Evolutionary conservation across 495 filamentous ascomycete species (phyloP).

Genomic region (Clavariopsis aquatica): DNA sequence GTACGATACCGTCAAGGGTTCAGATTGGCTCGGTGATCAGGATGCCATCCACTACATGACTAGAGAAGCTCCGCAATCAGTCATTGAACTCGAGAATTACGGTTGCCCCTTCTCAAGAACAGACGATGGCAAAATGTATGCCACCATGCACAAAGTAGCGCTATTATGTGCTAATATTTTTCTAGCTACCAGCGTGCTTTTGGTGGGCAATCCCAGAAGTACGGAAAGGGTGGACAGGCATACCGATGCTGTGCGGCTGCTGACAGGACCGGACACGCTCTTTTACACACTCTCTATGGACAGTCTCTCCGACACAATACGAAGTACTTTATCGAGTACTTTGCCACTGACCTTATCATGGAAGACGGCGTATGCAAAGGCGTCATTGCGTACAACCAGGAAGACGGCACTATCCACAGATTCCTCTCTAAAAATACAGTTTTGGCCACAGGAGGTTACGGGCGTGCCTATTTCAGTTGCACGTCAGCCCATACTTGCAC

Average conservation of each 20-base stretch:
- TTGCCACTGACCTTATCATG: slow-evolving; percentile 94
- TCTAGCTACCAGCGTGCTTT: slow-evolving; percentile 88
- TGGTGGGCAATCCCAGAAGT: slow-evolving; percentile 94
- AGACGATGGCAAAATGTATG: slow-evolving; percentile 88
- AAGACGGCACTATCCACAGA: slow-evolving; percentile 94
- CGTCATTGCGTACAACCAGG: slow-evolving; percentile 96
- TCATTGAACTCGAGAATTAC: slow-evolving; percentile 96
- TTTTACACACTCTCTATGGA: slow-evolving; percentile 96
- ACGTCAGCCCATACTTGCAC: slow-evolving; percentile 98
- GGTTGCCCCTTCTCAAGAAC: slow-evolving; percentile 97
- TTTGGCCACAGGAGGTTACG: slow-evolving; percentile 93
- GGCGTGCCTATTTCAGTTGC: slow-evolving; percentile 95
- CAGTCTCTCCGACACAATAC: slow-evolving; percentile 96
- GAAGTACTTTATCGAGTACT: slow-evolving; percentile 99
- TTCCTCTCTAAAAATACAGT: slow-evolving; percentile 96
- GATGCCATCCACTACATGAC: slow-evolving; percentile 99
- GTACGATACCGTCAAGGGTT: slow-evolving; percentile 99
- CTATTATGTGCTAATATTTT: slow-evolving; percentile 31
- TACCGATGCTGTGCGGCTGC: slow-evolving; percentile 95
- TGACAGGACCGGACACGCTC: slow-evolving; percentile 92
- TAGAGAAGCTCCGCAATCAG: slow-evolving; percentile 84
- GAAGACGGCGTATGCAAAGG: slow-evolving; percentile 93
- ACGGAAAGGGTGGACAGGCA: slow-evolving; percentile 92
- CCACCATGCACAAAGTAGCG: slow-evolving; percentile 26
- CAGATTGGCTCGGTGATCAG: slow-evolving; percentile 97